These are phyloP conservation scores for Phoma sp. DNA, from an alignment of 2,329 filamentous ascomycete genomes.

Conservation along the genomic window DNA sequence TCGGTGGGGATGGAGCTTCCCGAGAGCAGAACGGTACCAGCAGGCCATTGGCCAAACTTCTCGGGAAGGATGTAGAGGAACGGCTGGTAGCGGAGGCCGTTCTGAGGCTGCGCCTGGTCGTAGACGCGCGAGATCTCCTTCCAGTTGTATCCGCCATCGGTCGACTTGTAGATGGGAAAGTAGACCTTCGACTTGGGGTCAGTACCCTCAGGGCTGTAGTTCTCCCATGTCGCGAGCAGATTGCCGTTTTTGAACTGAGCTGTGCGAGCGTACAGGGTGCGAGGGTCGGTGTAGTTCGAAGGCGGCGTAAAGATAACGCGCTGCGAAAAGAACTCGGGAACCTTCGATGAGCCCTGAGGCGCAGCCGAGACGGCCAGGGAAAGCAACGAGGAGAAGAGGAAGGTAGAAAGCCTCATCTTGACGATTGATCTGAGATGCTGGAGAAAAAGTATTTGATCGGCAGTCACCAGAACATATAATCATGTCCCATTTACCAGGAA, in stretches of 20 bases:
- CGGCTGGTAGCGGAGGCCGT: constrained; percentile 74
- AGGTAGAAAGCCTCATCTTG: constrained; percentile 43
- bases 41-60: constrained; percentile 63
- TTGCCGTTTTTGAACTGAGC: constrained; percentile 54
- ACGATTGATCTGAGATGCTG: constrained; percentile 14
- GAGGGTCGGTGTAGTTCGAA: constrained; percentile 54
- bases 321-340: constrained; percentile 39
- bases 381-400: constrained; percentile 34
- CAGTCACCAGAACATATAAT: constrained; percentile 9
- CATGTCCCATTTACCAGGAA: not conserved
- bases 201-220: constrained; percentile 55
- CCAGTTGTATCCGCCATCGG: constrained; percentile 63
- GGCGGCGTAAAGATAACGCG: constrained; percentile 55
- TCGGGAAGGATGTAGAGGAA: constrained; percentile 70
- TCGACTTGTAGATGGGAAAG: constrained; percentile 57
- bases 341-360: constrained; percentile 27
- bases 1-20: constrained; percentile 67
- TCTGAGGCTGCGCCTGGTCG: constrained; percentile 70
- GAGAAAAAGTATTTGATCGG: constrained; percentile 6
- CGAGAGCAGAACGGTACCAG: constrained; percentile 69
- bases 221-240: constrained; percentile 63
- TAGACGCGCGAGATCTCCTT: constrained; percentile 67
- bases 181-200: constrained; percentile 48
- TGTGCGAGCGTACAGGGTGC: constrained; percentile 62
- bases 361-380: constrained; percentile 30